Percentiles rank a stretch among this genome's conserved stretches.
phyloP scores from a whole-genome alignment of 352 stramenopile genomes.

The Pythium rhizo-oryzae region DNA sequence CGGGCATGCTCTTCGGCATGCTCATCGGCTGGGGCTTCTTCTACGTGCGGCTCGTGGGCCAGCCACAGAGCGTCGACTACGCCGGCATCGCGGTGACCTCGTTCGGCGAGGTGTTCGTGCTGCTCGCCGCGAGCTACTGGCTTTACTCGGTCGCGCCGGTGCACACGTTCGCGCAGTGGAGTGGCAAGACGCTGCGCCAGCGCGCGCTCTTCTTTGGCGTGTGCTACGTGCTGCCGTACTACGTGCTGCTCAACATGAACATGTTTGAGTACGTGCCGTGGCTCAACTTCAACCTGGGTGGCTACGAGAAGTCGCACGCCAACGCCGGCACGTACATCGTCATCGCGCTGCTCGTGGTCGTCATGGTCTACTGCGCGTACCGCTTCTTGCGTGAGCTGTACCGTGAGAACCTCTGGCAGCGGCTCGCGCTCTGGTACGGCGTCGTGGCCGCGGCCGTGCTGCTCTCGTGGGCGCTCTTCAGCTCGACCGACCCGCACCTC shows the following conservation, averaged over 20 bases:
- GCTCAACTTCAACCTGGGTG: conserved; percentile 74
- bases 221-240: conserved; percentile 72
- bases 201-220: conserved; percentile 57
- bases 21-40: conserved; percentile 73
- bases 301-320: conserved; percentile 45
- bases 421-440: conserved; percentile 41
- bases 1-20: conserved; percentile 50
- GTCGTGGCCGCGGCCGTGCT: conserved; percentile 36
- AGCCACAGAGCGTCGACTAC: conserved; percentile 68
- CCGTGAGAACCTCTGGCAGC: conserved; percentile 38
- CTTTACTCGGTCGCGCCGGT: conserved; percentile 42
- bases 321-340: conserved; percentile 71
- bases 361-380: conserved; percentile 36
- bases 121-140: conserved; percentile 55
- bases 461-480: conserved; percentile 59
- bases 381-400: conserved; percentile 56
- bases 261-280: conserved; percentile 71
- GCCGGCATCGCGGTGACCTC: conserved; percentile 44
- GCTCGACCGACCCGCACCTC: conserved; percentile 65
- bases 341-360: conserved; percentile 39
- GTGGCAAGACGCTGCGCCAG: conserved; percentile 28
- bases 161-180: conserved; percentile 57
- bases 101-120: conserved; percentile 64
- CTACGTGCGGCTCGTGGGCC: conserved; percentile 68
- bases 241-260: conserved; percentile 77